phyloP scores from a whole-genome alignment of 1,284 basidiomycete species.

The Apiotrichum veenhuisii region DNA sequence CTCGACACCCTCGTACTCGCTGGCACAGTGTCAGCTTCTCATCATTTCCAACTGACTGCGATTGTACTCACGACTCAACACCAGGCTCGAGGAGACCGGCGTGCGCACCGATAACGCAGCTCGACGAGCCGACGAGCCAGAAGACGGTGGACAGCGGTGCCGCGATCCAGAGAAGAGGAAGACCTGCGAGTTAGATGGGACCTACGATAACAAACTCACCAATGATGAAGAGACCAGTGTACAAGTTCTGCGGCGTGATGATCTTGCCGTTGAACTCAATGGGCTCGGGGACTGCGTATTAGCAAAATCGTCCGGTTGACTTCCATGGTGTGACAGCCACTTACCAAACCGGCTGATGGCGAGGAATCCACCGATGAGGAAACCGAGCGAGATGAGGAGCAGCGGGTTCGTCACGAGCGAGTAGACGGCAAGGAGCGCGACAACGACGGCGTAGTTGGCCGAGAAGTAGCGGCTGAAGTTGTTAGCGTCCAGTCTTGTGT shows the following conservation, averaged over 20 bases:
- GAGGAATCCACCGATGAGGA: slow-evolving; percentile 87
- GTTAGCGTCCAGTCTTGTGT: too few relatives aligned
- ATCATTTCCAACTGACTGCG: too few relatives aligned
- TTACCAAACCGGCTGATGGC: slow-evolving; percentile 85
- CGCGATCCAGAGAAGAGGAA: slow-evolving; percentile 48
- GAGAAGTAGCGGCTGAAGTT: slow-evolving; percentile 90
- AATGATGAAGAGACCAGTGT: slow-evolving; percentile 56
- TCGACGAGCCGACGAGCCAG: slow-evolving; percentile 49
- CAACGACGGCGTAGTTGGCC: slow-evolving; percentile 83
- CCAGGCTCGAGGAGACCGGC: slow-evolving; percentile 57
- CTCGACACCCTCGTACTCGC: slow-evolving; percentile 39
- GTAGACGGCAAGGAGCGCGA: slow-evolving; percentile 79
- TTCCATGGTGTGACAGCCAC: slow-evolving; percentile 34
- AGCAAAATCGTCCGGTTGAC: neutral
- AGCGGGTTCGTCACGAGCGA: slow-evolving; percentile 77
- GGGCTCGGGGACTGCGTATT: slow-evolving; percentile 34
- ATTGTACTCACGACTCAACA: slow-evolving; percentile 43
- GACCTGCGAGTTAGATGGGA: slow-evolving; percentile 23
- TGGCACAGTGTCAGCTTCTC: slow-evolving; percentile 1
- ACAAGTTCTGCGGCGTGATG: slow-evolving; percentile 58
- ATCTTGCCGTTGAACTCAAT: slow-evolving; percentile 52
- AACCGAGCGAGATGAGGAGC: slow-evolving; percentile 76
- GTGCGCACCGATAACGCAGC: slow-evolving; percentile 53
- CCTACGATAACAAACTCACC: slow-evolving; percentile 27
- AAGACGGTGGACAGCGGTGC: slow-evolving; percentile 50